Evolutionary conservation across 169 alveolate species (phyloP).

Genomic region (Plasmodium gallinaceum): DNA sequence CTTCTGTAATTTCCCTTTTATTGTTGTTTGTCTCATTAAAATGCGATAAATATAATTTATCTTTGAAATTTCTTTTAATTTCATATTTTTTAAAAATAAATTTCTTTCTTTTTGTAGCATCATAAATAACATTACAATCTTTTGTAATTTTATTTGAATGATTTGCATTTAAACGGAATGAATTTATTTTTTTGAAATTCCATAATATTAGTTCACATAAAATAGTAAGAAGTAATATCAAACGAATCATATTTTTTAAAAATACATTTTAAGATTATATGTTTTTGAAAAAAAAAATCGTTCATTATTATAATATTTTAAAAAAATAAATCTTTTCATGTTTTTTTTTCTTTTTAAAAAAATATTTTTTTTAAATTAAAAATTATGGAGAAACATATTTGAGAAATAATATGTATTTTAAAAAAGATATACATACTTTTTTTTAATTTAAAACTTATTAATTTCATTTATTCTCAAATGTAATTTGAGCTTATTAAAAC

Average conservation of each 20-base stretch:
- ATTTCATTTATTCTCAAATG: too few relatives aligned
- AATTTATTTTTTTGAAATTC: slow-evolving; percentile 6
- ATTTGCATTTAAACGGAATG: slow-evolving; percentile 30
- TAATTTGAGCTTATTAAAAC: too few relatives aligned
- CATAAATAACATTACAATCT: slow-evolving; percentile 9
- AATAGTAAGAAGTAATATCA: slow-evolving; percentile 20
- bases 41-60: slow-evolving; percentile 12
- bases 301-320: too few relatives aligned
- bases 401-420: too few relatives aligned
- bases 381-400: too few relatives aligned
- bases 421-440: too few relatives aligned
- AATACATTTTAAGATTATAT: slow-evolving; percentile 14
- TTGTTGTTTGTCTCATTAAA: slow-evolving; percentile 5
- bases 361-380: too few relatives aligned
- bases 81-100: background rate
- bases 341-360: too few relatives aligned
- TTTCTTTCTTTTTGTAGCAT: slow-evolving; percentile 6
- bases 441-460: too few relatives aligned
- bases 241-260: slow-evolving; percentile 47
- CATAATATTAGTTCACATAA: slow-evolving; percentile 32
- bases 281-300: too few relatives aligned
- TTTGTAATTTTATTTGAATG: background rate
- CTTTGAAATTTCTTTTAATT: background rate
- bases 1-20: background rate
- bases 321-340: too few relatives aligned